Evolutionary conservation across 352 stramenopile genomes (phyloP).

Genomic region (Phytophthora podocarpi): DNA sequence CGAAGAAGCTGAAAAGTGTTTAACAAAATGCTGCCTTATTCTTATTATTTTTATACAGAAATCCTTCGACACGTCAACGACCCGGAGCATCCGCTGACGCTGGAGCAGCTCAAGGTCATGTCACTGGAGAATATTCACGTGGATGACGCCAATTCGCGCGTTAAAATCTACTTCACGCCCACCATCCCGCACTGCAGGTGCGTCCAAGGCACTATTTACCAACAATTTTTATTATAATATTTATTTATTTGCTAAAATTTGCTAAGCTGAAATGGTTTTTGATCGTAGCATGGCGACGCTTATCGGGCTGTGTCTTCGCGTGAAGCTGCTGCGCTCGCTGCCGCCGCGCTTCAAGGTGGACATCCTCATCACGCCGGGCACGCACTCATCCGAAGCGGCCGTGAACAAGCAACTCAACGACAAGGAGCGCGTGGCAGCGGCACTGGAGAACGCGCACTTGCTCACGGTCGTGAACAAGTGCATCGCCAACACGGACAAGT

Average conservation of each 20-base stretch:
- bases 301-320: conserved; percentile 94
- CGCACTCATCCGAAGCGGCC: conserved; percentile 94
- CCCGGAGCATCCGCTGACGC: conserved; percentile 92
- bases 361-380: conserved; percentile 94
- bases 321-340: conserved; percentile 96
- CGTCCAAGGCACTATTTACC: not conserved
- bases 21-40: not conserved
- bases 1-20: not conserved
- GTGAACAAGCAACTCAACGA: conserved; percentile 98
- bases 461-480: conserved; percentile 97
- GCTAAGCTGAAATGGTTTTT: not conserved
- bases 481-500: conserved; percentile 92
- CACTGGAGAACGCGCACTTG: conserved; percentile 96
- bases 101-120: conserved; percentile 95
- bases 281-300: conserved; percentile 94
- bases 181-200: conserved; percentile 97
- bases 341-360: conserved; percentile 93
- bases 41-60: conserved; percentile 43
- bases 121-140: conserved; percentile 90
- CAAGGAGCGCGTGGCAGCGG: conserved; percentile 96
- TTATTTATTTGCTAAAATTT: not conserved
- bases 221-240: conserved; percentile 1
- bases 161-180: conserved; percentile 91
- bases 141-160: conserved; percentile 76
- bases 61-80: conserved; percentile 92